These are phyloP conservation scores for Cornus kousa DNA, from an alignment of 148 eudicot genomes.

Conservation along the genomic window DNA sequence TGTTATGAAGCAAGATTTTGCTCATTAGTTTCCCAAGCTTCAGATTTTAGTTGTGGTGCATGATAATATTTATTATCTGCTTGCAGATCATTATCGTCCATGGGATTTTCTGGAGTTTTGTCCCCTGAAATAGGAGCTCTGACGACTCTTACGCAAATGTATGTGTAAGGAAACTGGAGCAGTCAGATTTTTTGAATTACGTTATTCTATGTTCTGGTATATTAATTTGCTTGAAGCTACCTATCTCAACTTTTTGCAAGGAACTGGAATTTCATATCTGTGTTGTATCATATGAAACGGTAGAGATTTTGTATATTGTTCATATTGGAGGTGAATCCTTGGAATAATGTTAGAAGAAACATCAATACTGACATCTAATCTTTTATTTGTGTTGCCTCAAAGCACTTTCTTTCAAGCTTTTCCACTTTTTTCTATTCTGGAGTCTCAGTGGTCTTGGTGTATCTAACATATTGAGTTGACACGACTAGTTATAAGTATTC, in stretches of 20 bases:
- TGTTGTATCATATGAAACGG: background rate
- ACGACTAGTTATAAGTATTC: background rate
- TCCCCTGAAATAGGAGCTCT: constrained; percentile 55
- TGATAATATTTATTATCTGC: constrained; percentile 7
- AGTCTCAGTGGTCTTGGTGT: background rate
- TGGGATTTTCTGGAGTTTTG: constrained; percentile 66
- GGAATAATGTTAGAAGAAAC: background rate
- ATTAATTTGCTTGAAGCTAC: background rate
- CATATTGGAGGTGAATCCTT: background rate
- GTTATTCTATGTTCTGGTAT: background rate
- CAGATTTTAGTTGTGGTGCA: background rate
- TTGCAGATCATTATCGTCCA: constrained; percentile 62
- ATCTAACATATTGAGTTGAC: background rate
- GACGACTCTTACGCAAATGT: constrained; percentile 53
- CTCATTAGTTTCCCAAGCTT: background rate
- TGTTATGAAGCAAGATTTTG: background rate
- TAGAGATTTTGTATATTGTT: no score
- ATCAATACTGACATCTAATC: background rate
- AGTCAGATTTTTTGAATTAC: background rate
- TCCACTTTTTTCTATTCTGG: no score
- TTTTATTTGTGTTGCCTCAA: background rate
- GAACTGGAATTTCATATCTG: background rate
- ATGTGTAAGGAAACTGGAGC: constrained; percentile 23
- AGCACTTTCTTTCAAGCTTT: background rate
- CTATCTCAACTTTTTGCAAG: background rate